Conservation (phyloP, 2,329 filamentous ascomycete species). For the Alternaria sp. region DNA sequence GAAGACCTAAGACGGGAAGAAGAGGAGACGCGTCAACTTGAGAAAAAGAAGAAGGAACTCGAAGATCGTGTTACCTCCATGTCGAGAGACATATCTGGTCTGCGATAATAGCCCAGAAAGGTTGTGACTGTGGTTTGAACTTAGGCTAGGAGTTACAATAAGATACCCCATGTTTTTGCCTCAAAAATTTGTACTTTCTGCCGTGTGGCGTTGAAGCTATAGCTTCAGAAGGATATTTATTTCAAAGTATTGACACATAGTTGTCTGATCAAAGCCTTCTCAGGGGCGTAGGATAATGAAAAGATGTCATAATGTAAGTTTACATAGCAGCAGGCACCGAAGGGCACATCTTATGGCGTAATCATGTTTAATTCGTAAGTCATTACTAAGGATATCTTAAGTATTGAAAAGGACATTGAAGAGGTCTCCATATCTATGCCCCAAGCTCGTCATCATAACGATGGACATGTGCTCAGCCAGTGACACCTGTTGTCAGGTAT, state of each 20-base stretch:
- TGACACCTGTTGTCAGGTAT: not conserved
- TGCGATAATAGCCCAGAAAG: constrained; percentile 46
- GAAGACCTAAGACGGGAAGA: constrained; percentile 76
- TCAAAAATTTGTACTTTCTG: too few relatives aligned
- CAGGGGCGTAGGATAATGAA: not conserved
- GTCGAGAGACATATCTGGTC: constrained; percentile 72
- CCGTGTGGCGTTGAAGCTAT: not conserved
- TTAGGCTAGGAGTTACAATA: constrained; percentile 11
- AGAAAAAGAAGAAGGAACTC: constrained; percentile 68
- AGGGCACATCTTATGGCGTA: not conserved
- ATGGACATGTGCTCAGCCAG: not conserved
- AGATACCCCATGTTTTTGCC: constrained; percentile 9
- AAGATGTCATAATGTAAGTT: not conserved
- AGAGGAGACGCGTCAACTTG: constrained; percentile 71
- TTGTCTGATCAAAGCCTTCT: not conserved
- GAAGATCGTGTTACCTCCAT: constrained; percentile 73
- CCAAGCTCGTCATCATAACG: not conserved
- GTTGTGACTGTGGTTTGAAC: not conserved
- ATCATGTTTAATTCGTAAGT: not conserved
- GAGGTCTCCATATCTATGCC: not conserved
- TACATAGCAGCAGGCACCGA: not conserved
- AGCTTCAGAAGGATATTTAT: not conserved
- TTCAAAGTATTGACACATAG: not conserved
- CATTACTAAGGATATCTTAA: not conserved
- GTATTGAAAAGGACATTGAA: not conserved